phyloP scores from a whole-genome alignment of 441 rosid species.

The Pelargonium citronellum region DNA sequence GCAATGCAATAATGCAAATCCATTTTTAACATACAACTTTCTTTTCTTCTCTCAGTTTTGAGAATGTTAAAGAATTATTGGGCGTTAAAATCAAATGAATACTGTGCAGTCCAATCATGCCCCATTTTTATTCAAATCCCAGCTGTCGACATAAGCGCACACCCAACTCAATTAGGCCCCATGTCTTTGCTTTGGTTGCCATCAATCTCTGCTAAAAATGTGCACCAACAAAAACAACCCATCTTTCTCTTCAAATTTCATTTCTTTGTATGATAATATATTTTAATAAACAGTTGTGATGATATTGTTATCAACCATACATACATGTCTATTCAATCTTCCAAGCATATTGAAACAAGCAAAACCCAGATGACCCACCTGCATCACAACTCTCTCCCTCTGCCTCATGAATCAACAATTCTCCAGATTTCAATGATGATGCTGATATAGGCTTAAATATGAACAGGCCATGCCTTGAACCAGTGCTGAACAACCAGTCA shows the following conservation, averaged over 20 bases:
- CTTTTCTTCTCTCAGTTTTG: too few relatives aligned
- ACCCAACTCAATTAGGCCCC: too few relatives aligned
- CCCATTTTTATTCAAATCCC: background rate
- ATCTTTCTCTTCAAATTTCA: background rate
- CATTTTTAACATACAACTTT: background rate
- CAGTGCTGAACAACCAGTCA: slow-evolving; percentile 71
- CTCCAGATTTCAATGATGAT: slow-evolving; percentile 14
- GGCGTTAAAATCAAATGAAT: background rate
- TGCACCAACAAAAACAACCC: too few relatives aligned
- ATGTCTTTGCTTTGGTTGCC: too few relatives aligned
- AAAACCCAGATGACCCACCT: slow-evolving; percentile 45
- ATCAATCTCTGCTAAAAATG: too few relatives aligned
- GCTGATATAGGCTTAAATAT: slow-evolving; percentile 54
- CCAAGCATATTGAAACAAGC: slow-evolving; percentile 90
- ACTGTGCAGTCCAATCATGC: background rate
- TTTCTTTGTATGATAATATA: background rate
- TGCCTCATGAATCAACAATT: slow-evolving; percentile 26
- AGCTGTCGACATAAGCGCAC: background rate
- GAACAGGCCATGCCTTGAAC: slow-evolving; percentile 61
- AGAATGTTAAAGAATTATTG: background rate
- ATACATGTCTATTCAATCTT: slow-evolving; percentile 42
- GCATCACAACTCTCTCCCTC: slow-evolving; percentile 2
- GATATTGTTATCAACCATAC: background rate
- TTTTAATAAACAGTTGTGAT: too few relatives aligned
- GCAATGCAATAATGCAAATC: too few relatives aligned